Evolutionary conservation across 164 flowering plant genomes (phyloP).

Genomic region (Tinospora cordifolia): DNA sequence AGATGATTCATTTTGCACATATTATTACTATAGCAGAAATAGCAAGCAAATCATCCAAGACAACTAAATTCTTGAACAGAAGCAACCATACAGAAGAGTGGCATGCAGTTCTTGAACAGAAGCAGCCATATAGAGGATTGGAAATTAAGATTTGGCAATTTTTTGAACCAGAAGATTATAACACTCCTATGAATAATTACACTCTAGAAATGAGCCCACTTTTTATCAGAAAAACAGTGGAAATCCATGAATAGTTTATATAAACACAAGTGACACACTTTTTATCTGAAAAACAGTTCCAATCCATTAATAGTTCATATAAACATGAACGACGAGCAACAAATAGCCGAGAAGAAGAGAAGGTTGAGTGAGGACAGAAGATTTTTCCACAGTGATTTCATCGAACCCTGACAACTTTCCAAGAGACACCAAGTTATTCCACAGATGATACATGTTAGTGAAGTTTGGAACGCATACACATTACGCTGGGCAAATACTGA

Average conservation of each 20-base stretch:
- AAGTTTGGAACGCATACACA: slow-evolving; percentile 51
- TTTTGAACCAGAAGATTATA: neutral
- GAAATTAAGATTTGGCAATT: neutral
- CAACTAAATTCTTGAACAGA: too few species aligned
- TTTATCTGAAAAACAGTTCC: too few species aligned
- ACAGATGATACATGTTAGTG: neutral
- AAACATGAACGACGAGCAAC: neutral
- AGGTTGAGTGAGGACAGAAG: neutral
- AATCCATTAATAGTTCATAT: too few species aligned
- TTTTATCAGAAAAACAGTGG: too few species aligned
- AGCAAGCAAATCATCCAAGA: too few species aligned
- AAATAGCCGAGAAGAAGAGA: neutral
- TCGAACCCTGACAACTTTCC: slow-evolving; percentile 34
- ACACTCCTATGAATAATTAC: neutral
- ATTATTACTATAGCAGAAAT: too few species aligned
- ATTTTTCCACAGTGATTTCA: neutral
- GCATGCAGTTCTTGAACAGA: too few species aligned
- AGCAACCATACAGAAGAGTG: neutral
- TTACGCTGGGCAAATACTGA: slow-evolving; percentile 58
- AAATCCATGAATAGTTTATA: too few species aligned
- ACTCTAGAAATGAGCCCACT: neutral
- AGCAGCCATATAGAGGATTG: neutral
- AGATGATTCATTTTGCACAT: too few species aligned
- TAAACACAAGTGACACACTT: too few species aligned
- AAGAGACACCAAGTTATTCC: neutral